These are phyloP conservation scores for Blastobotrys proliferans DNA, from an alignment of 1,139 yeast species.

Conservation along the genomic window DNA sequence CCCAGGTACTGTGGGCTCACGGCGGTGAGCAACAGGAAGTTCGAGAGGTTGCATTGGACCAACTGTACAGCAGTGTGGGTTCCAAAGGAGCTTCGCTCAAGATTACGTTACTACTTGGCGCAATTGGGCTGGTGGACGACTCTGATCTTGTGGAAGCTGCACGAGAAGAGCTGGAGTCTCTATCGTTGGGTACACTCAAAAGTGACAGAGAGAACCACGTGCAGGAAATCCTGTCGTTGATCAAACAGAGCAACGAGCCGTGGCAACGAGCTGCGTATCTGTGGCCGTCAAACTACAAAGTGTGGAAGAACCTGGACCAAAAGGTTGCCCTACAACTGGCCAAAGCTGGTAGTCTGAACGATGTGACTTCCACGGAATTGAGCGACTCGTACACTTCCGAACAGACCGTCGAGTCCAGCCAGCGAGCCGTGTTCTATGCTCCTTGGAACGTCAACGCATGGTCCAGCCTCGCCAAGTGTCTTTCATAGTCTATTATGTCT, in stretches of 20 bases:
- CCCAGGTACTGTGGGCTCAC: conserved; percentile 75
- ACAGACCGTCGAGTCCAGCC: conserved; percentile 18
- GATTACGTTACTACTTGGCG: conserved; percentile 72
- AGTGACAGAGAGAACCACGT: conserved; percentile 43
- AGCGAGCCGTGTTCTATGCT: conserved; percentile 25
- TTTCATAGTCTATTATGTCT: background rate
- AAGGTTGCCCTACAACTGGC: conserved; percentile 55
- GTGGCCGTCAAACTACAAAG: conserved; percentile 63
- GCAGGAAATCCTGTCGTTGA: conserved; percentile 51
- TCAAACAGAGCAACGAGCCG: conserved; percentile 28
- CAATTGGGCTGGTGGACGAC: conserved; percentile 61
- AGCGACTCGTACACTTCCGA: conserved; percentile 28
- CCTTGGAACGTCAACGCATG: conserved; percentile 26
- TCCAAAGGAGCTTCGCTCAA: conserved; percentile 51
- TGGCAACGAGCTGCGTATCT: conserved; percentile 72
- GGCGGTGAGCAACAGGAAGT: conserved; percentile 52
- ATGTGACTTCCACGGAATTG: conserved; percentile 48
- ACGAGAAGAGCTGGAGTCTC: conserved; percentile 56
- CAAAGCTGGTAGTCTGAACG: conserved; percentile 19
- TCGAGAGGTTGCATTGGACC: conserved; percentile 66
- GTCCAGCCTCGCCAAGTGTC: conserved; percentile 18
- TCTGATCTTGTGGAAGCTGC: conserved; percentile 61
- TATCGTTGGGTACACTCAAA: conserved; percentile 47
- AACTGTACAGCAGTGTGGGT: conserved; percentile 51
- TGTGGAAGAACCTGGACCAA: conserved; percentile 63